Percentiles rank a stretch among this genome's conserved stretches.
Evolutionary conservation across 208 protist species (phyloP).

Genomic region (Naegleria lovaniensis): DNA sequence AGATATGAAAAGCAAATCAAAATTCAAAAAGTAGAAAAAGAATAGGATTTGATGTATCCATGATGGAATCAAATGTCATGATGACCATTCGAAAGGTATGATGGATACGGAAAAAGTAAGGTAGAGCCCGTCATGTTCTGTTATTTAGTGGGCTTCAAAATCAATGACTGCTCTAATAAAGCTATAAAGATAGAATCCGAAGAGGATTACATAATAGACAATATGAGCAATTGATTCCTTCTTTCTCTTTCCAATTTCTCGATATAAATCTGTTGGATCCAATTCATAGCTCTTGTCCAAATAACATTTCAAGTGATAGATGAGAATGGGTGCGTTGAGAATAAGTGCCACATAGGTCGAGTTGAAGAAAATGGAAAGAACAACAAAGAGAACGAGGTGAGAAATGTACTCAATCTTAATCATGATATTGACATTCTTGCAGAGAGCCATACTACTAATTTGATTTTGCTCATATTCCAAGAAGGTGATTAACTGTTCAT

Average conservation of each 20-base stretch:
- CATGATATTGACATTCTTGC: constrained; percentile 20
- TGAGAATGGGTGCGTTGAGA: background rate
- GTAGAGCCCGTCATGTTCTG: background rate
- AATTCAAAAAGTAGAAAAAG: too few species aligned
- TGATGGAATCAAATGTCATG: too few species aligned
- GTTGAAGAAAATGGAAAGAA: background rate
- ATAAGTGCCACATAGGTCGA: background rate
- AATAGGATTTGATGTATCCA: too few species aligned
- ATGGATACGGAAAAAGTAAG: too few species aligned
- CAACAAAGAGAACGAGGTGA: background rate
- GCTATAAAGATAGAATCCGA: constrained; percentile 13
- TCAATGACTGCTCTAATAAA: constrained; percentile 26
- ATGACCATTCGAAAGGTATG: too few species aligned
- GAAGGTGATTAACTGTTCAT: constrained; percentile 2
- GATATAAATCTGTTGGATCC: constrained; percentile 20
- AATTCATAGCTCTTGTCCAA: background rate
- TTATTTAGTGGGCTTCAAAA: background rate
- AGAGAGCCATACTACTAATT: background rate
- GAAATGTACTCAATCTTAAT: constrained; percentile 26
- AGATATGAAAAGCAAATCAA: too few species aligned
- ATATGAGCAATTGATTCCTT: constrained; percentile 5
- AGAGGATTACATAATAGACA: constrained; percentile 12
- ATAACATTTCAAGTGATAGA: constrained; percentile 11
- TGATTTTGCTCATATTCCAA: constrained; percentile 27
- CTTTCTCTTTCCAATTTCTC: constrained; percentile 1